These are phyloP conservation scores for Populus hybrid DNA, from an alignment of 441 rosid genomes.

Conservation along the genomic window DNA sequence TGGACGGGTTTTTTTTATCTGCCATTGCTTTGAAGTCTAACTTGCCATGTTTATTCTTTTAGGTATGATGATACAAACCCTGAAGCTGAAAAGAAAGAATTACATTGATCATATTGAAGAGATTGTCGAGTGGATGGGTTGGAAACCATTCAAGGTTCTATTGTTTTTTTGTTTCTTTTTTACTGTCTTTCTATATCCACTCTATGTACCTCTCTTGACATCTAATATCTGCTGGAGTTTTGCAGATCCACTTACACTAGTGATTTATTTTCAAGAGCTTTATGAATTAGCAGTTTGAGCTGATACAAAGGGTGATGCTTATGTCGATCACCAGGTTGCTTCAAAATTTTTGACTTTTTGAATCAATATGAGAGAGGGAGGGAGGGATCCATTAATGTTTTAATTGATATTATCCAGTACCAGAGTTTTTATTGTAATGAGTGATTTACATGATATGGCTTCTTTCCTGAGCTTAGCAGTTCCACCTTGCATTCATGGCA, in stretches of 20 bases:
- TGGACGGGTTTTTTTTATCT: neutral
- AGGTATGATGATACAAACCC: constrained; percentile 98
- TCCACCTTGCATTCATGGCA: neutral
- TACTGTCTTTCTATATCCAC: no score
- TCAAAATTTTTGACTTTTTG: neutral
- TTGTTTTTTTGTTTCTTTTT: neutral
- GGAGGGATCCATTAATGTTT: neutral
- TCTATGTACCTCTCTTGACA: constrained; percentile 8
- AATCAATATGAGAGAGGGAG: neutral
- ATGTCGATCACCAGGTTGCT: constrained; percentile 95
- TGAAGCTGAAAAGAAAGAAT: constrained; percentile 96
- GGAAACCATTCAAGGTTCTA: constrained; percentile 91
- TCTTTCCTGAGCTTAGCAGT: neutral
- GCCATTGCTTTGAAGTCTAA: neutral
- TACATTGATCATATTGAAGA: constrained; percentile 93
- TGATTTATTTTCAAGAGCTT: constrained; percentile 91
- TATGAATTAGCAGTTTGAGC: constrained; percentile 91
- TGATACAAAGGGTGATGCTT: constrained; percentile 85
- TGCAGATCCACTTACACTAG: constrained; percentile 94
- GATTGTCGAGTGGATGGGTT: constrained; percentile 97
- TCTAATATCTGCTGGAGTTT: constrained; percentile 16
- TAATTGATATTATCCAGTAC: neutral
- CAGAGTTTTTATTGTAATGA: neutral
- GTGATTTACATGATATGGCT: neutral
- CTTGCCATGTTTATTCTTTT: constrained; percentile 8